These are phyloP conservation scores for Yarrowia bubula DNA, from an alignment of 805 yeast genomes.

Conservation along the genomic window DNA sequence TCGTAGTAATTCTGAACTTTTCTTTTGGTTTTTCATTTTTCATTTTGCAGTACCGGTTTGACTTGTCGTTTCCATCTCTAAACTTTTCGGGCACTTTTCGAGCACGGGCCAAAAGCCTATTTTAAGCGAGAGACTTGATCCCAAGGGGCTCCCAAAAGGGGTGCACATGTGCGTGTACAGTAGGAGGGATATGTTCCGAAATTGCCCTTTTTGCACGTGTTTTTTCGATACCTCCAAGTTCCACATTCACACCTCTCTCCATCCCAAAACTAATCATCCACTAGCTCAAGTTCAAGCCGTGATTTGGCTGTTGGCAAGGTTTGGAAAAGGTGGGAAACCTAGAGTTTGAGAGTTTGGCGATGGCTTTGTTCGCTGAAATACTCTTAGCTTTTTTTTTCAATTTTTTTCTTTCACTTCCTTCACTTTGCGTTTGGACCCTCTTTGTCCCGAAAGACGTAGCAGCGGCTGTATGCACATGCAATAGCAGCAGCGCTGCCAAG, in stretches of 20 bases:
- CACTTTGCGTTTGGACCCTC: slow-evolving; percentile 11
- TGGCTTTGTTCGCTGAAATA: neutral
- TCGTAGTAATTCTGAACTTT: no score
- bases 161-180: neutral
- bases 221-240: no score
- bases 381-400: no score
- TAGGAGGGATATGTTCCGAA: neutral
- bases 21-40: neutral
- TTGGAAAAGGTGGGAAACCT: slow-evolving; percentile 11
- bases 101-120: slow-evolving; percentile 5
- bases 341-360: slow-evolving; percentile 2
- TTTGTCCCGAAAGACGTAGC: neutral
- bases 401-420: neutral
- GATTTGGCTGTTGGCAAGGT: neutral
- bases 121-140: slow-evolving; percentile 5
- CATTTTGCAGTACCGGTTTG: no score
- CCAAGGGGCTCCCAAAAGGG: slow-evolving; percentile 6
- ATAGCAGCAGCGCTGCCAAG: slow-evolving; percentile 23
- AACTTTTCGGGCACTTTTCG: neutral
- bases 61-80: neutral
- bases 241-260: no score
- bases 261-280: no score
- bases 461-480: slow-evolving; percentile 23
- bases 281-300: neutral
- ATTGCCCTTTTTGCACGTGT: neutral